Base-by-base conservation (phyloP, 2,329 filamentous ascomycete genomes). In the Ophiostoma angusticollis region DNA sequence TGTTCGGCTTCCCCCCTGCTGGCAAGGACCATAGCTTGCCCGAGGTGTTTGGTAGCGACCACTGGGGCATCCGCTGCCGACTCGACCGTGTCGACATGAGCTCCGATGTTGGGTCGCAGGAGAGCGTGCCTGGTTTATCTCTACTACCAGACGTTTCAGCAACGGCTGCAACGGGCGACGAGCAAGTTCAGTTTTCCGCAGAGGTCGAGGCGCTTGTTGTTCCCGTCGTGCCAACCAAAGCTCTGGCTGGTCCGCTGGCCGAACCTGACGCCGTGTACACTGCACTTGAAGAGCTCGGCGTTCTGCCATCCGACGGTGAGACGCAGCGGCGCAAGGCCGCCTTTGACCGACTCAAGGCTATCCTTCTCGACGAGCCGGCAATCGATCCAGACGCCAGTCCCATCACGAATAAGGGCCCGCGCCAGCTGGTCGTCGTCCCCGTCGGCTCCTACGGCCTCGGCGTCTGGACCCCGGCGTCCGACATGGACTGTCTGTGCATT, bases 401-500 rank as follows among this genome's bases (percentile, higher is more conserved):
- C 2, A 14, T 12, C 3, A 6, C 31, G 9, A 12, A 19, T 43
- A 14, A 29, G 37, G 29, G 45, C 55, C 16, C 50, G 54, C 7
- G 50, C 52, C 39, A 38, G 35, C 57, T 79, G 27, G 58, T 75
- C 1, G 50, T 81, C 7, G 62, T 73, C 6, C 65, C 76, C 0
- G 73, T 80, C n/a, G 78, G 78, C 1, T 81, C 78, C 1, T 80
- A 76, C 49, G 72, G 70, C 3, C 58, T 82, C 3, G 70, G 69
- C 9, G 68, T 77, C 3, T 80, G 76, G 73, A 73, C 70, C 2
- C 49, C 59, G 2, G 52, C 63, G 0, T 81, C 76, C 1, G 74
- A 80, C 47, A 64, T 83, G 6, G 75, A 83, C 54, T 76, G 74
- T 48, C 62, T 82, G 6, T 79, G 69, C 47, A 70, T 82, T 44